Evolutionary conservation across 73 alveolate genomes (phyloP), one percentile per base, ranked within the genome.

Genomic region (Paramecium bursaria): DNA sequence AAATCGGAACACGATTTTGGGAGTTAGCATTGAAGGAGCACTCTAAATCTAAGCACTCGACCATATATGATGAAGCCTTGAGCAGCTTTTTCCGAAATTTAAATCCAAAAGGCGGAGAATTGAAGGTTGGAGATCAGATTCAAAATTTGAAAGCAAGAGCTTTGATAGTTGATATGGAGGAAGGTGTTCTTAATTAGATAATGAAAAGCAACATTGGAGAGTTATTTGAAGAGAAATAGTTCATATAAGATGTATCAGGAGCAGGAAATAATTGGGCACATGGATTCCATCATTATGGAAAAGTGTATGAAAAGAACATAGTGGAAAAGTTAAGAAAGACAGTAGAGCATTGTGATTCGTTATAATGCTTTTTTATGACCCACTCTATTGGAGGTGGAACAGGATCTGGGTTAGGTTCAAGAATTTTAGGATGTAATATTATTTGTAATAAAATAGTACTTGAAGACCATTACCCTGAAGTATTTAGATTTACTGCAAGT

Each of bases 301-400:
- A 74, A 29, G 33, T 48, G 39, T 85, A 67, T 48, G 85, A 51
- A 73, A 98, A 97, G 1, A 92, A 91, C 57, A 96, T 98, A 27
- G 88, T 88, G 51, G 98, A 94, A 33, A 96, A 95, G 86, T 96
- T 98, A 4, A 94, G 99, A 57, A 90, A 92, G 76, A 94, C 95
- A 15, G 98, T 91, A 13, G 99, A 98, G 79, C 89, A 91, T 19
- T 98, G 99, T 75, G 99, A 98, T 90, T 92, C 99, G 13, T 93
- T 98, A 23, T 97, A 98, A 80, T 97, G 99, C 39, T 98, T 98
- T 82, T 91, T 96, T 88, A 85, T 98, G 46, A 74, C 96, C 35
- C 99, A 98, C 86, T 95, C 99, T 4, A 91, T 98, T 39, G 99
- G 99, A 11, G 99, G 99, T 30, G 99, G 99, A 4, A 98, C 99